These are phyloP conservation scores for Camelina sativa DNA, from an alignment of 345 rosid genomes.

Conservation along the genomic window DNA sequence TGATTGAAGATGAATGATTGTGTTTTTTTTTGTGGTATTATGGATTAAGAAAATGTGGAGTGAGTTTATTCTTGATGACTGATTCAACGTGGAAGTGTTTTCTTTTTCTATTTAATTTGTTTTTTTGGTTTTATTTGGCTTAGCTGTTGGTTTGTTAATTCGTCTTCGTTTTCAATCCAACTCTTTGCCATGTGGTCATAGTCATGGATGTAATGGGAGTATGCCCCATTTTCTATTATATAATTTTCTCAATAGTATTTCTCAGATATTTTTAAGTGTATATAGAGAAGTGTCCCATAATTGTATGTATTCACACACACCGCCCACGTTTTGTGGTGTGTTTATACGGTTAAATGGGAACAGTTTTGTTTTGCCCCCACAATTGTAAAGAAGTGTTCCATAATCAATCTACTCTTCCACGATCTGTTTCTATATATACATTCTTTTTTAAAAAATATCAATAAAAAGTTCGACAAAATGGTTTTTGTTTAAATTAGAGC, in stretches of 20 bases:
- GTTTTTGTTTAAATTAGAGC: too few relatives aligned
- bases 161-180: constrained; percentile 39
- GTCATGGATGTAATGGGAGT: constrained; percentile 40
- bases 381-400: background rate
- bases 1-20: constrained; percentile 42
- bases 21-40: constrained; percentile 11
- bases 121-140: background rate
- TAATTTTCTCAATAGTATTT: background rate
- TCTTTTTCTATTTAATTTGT: background rate
- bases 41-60: constrained; percentile 13
- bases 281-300: constrained; percentile 15
- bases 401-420: constrained; percentile 8
- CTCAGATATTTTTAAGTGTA: background rate
- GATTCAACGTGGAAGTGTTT: constrained; percentile 30
- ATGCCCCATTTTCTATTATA: background rate
- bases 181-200: constrained; percentile 31
- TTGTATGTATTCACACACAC: constrained; percentile 12
- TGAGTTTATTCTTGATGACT: constrained; percentile 18
- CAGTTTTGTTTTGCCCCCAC: background rate
- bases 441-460: too few relatives aligned
- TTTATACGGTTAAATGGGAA: background rate
- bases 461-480: too few relatives aligned
- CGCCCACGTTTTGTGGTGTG: constrained; percentile 30
- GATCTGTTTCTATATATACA: background rate
- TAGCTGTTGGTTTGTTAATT: constrained; percentile 18